These are phyloP conservation scores for Leishmania lainsoni DNA, from an alignment of 208 protist genomes.

Conservation along the genomic window DNA sequence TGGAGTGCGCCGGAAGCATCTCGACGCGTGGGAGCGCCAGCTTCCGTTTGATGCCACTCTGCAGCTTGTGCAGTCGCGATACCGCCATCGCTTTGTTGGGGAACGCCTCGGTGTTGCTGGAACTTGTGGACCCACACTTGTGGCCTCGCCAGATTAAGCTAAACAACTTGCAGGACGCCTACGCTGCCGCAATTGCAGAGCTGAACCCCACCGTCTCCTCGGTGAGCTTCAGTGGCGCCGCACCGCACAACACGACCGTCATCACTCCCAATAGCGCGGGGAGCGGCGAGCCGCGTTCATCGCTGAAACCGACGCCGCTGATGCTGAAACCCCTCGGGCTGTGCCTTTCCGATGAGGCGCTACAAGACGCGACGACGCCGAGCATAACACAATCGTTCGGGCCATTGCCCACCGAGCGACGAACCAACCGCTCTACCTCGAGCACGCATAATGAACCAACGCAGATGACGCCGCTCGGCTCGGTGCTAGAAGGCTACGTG, in stretches of 20 bases:
- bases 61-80: constrained; percentile 45
- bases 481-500: neutral
- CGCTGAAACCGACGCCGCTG: constrained; percentile 1
- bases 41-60: constrained; percentile 36
- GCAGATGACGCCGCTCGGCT: neutral
- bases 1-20: constrained; percentile 44
- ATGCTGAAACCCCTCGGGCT: constrained; percentile 9
- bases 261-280: constrained; percentile 8
- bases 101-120: constrained; percentile 30
- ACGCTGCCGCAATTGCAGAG: constrained; percentile 23
- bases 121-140: constrained; percentile 25
- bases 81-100: constrained; percentile 33
- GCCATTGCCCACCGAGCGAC: neutral
- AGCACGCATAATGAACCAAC: neutral
- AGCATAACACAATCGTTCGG: neutral
- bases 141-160: constrained; percentile 32
- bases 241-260: constrained; percentile 3
- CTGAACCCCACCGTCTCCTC: constrained; percentile 21
- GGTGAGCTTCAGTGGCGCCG: neutral
- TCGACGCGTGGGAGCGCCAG: constrained; percentile 44
- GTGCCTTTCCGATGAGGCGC: constrained; percentile 17
- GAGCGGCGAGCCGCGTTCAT: constrained; percentile 7
- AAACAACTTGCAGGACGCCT: constrained; percentile 19
- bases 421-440: constrained; percentile 1
- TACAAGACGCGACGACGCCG: neutral